These are phyloP conservation scores for Sarocladium brachiariae DNA, from an alignment of 2,329 filamentous ascomycete genomes.

Conservation along the genomic window DNA sequence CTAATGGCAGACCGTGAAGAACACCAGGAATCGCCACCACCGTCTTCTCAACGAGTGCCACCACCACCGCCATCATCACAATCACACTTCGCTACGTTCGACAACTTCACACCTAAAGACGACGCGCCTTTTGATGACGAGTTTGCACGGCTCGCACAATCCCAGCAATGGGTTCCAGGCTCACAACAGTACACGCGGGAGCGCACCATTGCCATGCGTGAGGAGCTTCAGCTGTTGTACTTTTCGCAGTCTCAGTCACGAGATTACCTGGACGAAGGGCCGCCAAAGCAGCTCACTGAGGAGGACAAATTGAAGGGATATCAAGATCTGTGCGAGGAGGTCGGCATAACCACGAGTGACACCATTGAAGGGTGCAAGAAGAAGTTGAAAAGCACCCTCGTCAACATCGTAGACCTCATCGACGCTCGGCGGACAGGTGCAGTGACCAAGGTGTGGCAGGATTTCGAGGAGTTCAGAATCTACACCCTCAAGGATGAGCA, in stretches of 20 bases:
- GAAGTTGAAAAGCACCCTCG: constrained; percentile 18
- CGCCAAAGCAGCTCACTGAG: constrained; percentile 11
- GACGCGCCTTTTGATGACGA: constrained; percentile 23
- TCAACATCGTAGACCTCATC: constrained; percentile 26
- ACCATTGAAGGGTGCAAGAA: constrained; percentile 18
- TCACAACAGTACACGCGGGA: constrained; percentile 21
- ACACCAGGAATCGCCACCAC: no score
- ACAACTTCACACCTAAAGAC: constrained; percentile 21
- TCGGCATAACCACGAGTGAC: constrained; percentile 17
- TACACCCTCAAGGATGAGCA: constrained; percentile 20
- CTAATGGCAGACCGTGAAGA: no score
- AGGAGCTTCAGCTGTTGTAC: constrained; percentile 23
- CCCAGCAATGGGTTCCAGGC: constrained; percentile 23
- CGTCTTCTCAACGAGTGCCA: no score
- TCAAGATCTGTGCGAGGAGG: constrained; percentile 21
- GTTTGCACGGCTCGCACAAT: constrained; percentile 24
- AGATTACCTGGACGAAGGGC: neutral
- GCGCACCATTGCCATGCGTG: constrained; percentile 24
- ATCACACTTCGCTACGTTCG: constrained; percentile 25
- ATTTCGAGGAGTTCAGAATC: constrained; percentile 18
- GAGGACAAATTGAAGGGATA: constrained; percentile 19
- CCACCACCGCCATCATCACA: constrained; percentile 19
- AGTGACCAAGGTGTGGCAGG: constrained; percentile 19
- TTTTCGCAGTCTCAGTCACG: constrained; percentile 18
- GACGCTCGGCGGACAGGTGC: constrained; percentile 21